Evolutionary conservation across 192 early-diverging fungal species (phyloP).

Genomic region (Backusella morwellensis): DNA sequence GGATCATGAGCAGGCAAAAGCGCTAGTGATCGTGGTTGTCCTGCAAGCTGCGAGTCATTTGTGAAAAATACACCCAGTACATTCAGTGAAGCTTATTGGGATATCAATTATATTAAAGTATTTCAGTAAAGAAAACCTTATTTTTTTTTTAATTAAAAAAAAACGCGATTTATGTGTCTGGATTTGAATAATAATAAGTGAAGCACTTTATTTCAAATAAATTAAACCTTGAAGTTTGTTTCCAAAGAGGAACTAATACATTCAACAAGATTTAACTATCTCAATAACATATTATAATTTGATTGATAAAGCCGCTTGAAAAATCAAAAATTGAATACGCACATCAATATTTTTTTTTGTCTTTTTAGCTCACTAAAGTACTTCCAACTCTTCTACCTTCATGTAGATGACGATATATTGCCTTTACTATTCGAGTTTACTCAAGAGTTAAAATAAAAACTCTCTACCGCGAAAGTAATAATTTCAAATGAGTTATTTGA

Average conservation of each 20-base stretch:
- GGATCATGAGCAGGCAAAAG: neutral
- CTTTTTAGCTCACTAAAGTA: too few species aligned
- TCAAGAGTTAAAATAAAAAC: too few species aligned
- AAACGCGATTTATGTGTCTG: neutral
- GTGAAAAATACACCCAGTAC: neutral
- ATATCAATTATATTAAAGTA: neutral
- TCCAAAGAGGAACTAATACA: neutral
- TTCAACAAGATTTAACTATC: too few species aligned
- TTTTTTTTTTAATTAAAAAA: neutral
- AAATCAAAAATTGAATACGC: too few species aligned
- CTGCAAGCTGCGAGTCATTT: neutral
- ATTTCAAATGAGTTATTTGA: too few species aligned
- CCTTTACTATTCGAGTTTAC: too few species aligned
- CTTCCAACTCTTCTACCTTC: too few species aligned
- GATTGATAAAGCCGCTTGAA: too few species aligned
- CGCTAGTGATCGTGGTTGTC: neutral
- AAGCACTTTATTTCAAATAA: neutral
- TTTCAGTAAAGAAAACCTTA: neutral
- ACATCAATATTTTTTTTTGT: too few species aligned
- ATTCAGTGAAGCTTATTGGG: neutral
- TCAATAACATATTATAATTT: too few species aligned
- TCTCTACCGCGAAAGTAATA: too few species aligned
- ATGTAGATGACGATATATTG: too few species aligned
- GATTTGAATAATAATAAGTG: neutral
- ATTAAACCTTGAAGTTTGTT: neutral